phyloP scores from a whole-genome alignment of 768 basidiomycete genomes.

The Lentinula detonsa region DNA sequence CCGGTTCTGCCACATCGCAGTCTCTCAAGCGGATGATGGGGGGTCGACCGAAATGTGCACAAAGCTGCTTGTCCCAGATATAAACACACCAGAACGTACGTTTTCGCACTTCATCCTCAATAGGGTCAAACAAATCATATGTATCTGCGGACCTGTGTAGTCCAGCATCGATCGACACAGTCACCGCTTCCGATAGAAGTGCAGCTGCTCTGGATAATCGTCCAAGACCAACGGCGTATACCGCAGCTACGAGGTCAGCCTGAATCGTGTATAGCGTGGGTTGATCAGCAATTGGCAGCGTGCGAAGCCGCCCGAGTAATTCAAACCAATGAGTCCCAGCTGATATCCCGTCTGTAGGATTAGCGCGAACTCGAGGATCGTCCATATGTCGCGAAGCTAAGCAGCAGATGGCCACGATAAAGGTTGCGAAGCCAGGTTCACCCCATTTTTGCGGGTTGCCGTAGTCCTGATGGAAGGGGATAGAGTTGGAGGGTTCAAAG shows the following conservation, averaged over 20 bases:
- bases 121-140: conserved; percentile 82
- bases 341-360: conserved; percentile 77
- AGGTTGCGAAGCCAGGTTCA: conserved; percentile 90
- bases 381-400: conserved; percentile 90
- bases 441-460: conserved; percentile 94
- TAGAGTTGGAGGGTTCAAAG: background rate
- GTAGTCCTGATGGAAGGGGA: conserved; percentile 59
- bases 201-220: conserved; percentile 84
- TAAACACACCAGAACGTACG: conserved; percentile 97
- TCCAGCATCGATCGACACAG: conserved; percentile 84
- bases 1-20: conserved; percentile 87
- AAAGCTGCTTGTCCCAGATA: conserved; percentile 92
- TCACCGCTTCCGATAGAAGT: conserved; percentile 80
- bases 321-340: conserved; percentile 93
- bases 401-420: conserved; percentile 90
- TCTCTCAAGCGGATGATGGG: conserved; percentile 82
- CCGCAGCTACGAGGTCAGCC: conserved; percentile 85
- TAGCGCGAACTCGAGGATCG: conserved; percentile 81
- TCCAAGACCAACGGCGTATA: conserved; percentile 88
- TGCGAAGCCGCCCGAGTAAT: conserved; percentile 78
- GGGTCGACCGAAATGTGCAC: conserved; percentile 85
- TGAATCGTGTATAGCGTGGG: conserved; percentile 92
- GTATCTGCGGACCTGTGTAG: conserved; percentile 83
- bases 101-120: conserved; percentile 89
- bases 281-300: conserved; percentile 81